These are phyloP conservation scores for Globisporangium nagaii DNA, from an alignment of 352 stramenopile species.

Conservation along the genomic window DNA sequence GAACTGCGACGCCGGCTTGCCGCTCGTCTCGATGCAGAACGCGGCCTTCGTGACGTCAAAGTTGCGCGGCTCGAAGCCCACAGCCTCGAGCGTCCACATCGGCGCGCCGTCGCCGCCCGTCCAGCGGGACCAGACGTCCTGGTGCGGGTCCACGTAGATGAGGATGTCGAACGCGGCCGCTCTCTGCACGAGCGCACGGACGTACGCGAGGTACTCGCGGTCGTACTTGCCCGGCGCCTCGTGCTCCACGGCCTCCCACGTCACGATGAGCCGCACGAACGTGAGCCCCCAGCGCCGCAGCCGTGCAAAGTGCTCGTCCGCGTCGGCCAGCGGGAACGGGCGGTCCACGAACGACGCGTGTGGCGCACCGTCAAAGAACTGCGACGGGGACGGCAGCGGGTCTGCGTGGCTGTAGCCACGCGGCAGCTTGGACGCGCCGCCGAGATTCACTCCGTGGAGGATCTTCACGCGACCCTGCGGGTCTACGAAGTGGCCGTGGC, in stretches of 20 bases:
- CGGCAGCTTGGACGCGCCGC: constrained; percentile 86
- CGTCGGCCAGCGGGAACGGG: constrained; percentile 82
- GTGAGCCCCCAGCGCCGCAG: constrained; percentile 83
- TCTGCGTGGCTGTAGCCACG: constrained; percentile 47
- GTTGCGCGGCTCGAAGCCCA: constrained; percentile 71
- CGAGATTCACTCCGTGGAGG: constrained; percentile 85
- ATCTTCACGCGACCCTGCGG: constrained; percentile 61
- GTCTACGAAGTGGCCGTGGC: constrained; percentile 81
- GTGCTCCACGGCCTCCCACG: constrained; percentile 90
- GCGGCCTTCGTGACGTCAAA: constrained; percentile 75
- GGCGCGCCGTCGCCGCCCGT: constrained; percentile 87
- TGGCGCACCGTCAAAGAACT: constrained; percentile 47
- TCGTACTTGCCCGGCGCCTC: constrained; percentile 79
- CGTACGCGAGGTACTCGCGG: constrained; percentile 76
- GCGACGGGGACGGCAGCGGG: constrained; percentile 11
- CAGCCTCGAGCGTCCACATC: constrained; percentile 81
- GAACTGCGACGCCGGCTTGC: constrained; percentile 27
- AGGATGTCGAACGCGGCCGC: constrained; percentile 62
- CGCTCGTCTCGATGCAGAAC: constrained; percentile 63
- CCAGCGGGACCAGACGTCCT: constrained; percentile 90
- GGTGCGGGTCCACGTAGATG: constrained; percentile 89
- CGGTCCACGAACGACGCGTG: constrained; percentile 73
- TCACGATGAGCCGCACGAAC: constrained; percentile 80
- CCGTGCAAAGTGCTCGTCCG: constrained; percentile 66
- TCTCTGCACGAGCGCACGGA: constrained; percentile 54